Evolutionary conservation across 2,329 filamentous ascomycete species (phyloP), one percentile per base, ranked within the genome.

Genomic region (Chaetomium sp.): DNA sequence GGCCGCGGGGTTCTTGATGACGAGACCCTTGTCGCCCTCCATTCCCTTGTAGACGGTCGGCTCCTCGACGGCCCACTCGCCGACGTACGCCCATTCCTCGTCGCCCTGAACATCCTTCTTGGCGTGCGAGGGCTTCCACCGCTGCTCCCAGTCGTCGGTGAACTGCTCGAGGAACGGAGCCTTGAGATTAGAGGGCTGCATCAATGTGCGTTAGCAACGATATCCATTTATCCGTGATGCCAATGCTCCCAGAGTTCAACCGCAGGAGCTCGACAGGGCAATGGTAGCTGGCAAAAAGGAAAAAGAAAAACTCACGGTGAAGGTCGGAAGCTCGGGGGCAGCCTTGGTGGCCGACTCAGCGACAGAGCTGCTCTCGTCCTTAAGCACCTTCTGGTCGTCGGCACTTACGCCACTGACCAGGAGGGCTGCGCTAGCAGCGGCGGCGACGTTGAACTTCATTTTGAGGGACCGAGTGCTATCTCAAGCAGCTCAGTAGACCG

Each of bases 141-240:
- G 86, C 70, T 85, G 82, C 72, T 97, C 90, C 94, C 94, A 98
- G 81, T 92, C 93, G 72, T 96, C 91, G 80, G 92, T 96, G 84
- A 99, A 99, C 81, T 99, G 95, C 84, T 99, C 95, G 70, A 98
- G 83, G 87, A 99, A 99, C 67, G 93, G 92, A 72, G 90, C 95
- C 82, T 97, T 95, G 75, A 98, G 78, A 69, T 83, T 85, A 70
- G 93, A 92, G 66, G 95, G 93, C 94, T 99, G 75, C 57, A 62
- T 60, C 5, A 29, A 54, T 53, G n/a, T 13, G 62, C 42, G 62
- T 72, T 21, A 70, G 68, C 62, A 64, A 51, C 3, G 23, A 29
- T 21, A 42, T 10, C 25, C 16, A 8, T 2, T 16, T 25, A n/a
- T 23, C 47, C n/a, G 42, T 16, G 2, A 12, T 45, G 31, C 19